Base-by-base conservation (phyloP, 306 rosid genomes). In the Myrica gale region DNA sequence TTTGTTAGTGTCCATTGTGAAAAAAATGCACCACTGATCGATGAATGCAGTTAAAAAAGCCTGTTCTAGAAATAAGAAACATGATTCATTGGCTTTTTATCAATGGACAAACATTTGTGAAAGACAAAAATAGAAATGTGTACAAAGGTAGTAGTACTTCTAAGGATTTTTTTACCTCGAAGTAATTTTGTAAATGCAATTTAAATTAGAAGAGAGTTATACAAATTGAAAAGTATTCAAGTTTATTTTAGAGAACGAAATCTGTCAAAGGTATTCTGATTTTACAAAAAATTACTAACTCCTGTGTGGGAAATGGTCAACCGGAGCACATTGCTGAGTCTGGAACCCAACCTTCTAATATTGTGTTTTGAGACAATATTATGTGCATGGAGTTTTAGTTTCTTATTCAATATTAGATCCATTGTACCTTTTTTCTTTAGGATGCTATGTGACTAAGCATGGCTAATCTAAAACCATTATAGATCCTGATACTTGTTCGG, bases 401-500 rank as follows among this genome's bases (percentile, higher is more conserved):
- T 73, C 43, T 32, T 19, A 21, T 61, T 26, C 46, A 50, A 55
- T 8, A 60, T 66, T 39, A 41, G 43, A 72, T 23, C 54, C 56
- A 7, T 10, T 50, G 16, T 54, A 3, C 72, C 5, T 46, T 68
- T 11, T 20, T 16, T 71, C 46, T 71, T 42, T 54, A 54, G 23
- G 7, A 53, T 52, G 63, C 63, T 53, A 41, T 48, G 54, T 44
- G 41, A 50, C 73, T 15, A 26, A 20, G 73, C 46, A 17, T 32
- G 75, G 39, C 11, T 71, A 1, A 9, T 7, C 48, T 46, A 23
- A 19, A 19, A 11, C 10, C 32, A 11, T 65, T 48, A 45, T 32
- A 61, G 26, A 72, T 32, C 46, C 58, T 51, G 9, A 78, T 78
- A 44, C 52, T 63, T 81, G 71, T 72, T 48, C 15, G 41, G 75